A percentile compares a stretch with the other conserved stretches of the same genome.
phyloP scores from a whole-genome alignment of 345 rosid species.

The Lepidium sativum region DNA sequence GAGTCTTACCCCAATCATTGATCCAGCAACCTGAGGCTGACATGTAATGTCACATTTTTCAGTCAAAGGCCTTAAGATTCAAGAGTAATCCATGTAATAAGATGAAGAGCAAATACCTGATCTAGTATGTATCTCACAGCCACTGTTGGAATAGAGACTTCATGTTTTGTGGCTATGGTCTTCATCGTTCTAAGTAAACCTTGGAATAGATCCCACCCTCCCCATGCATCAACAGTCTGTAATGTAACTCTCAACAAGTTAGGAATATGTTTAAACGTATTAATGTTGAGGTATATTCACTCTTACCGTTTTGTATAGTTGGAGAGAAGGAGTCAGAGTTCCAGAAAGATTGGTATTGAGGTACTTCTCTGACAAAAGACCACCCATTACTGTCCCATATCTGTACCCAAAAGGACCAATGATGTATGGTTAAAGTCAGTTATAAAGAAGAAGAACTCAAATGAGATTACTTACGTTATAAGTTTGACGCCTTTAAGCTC shows the following conservation, averaged over 20 bases:
- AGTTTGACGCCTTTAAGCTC: conserved; percentile 87
- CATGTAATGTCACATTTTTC: not conserved
- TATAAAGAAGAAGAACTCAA: not conserved
- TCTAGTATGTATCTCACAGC: conserved; percentile 80
- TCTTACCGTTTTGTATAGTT: conserved; percentile 83
- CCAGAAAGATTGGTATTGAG: too few species aligned
- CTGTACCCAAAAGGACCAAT: conserved; percentile 6
- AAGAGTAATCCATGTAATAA: not conserved
- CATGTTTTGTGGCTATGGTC: conserved; percentile 62
- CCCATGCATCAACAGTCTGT: conserved; percentile 98
- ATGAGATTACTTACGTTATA: conserved; percentile 54
- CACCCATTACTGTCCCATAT: too few species aligned
- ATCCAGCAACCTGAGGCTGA: conserved; percentile 87
- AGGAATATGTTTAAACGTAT: too few species aligned
- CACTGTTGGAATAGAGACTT: conserved; percentile 76
- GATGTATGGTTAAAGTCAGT: not conserved
- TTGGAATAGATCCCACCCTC: too few species aligned
- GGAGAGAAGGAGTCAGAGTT: conserved; percentile 83
- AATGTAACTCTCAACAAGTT: not conserved
- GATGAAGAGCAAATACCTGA: conserved; percentile 56
- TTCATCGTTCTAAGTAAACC: conserved; percentile 61
- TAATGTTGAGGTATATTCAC: not conserved
- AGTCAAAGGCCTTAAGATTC: not conserved
- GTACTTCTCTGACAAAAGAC: too few species aligned
- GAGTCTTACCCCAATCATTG: conserved; percentile 89